Base-by-base conservation (phyloP, 148 eudicot species). In the Camellia sinensis region DNA sequence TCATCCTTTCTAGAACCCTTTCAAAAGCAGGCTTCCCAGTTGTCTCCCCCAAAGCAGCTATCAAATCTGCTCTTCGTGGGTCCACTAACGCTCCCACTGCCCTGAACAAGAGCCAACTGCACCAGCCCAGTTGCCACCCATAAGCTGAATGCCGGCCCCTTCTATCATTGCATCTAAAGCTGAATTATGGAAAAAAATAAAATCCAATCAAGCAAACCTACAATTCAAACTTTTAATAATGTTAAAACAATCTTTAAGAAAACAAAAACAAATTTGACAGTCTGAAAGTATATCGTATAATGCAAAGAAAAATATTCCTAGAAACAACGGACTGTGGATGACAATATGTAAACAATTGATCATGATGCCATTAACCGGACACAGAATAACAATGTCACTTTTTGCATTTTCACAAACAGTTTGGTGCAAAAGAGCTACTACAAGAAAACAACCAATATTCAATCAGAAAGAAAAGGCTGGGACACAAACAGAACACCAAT, bases 11-110 rank as follows among this genome's bases (percentile, higher is more conserved):
- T 71, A 95, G 95, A 68, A 95, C 95, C 79, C 90, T 92, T 78
- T 92, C 92, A 76, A 95, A 95, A 79, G 97, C 93, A 81, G 97
- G 97, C 85, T 90, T 93, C 61, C 99, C 99, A 46, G 99, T 93
- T 19, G 99, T 93, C 86, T 94, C 98, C 73, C 97, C 97, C 83
- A 94, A 84, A 5, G 98, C 95, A 84, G 95, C 98, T 82, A 94
- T 95, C 79, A 95, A 86, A 82, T 93, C 99, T 17, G 98, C 99
- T 90, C 99, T 88, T 84, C 95, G 87, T 53, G 99, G 99, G 82
- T 95, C 98, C 57, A 93, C 76, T 66, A 95, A 86, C n/a, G 99
- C 94, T 76, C 99, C 99, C 69, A 92, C 89, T 13, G 97, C 99
- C n/a, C n/a, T 44, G 99, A 95, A 52, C 99, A 81, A 93, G 77